phyloP scores from a whole-genome alignment of 2,329 filamentous ascomycete genomes.

The Diaporthe batatas region DNA sequence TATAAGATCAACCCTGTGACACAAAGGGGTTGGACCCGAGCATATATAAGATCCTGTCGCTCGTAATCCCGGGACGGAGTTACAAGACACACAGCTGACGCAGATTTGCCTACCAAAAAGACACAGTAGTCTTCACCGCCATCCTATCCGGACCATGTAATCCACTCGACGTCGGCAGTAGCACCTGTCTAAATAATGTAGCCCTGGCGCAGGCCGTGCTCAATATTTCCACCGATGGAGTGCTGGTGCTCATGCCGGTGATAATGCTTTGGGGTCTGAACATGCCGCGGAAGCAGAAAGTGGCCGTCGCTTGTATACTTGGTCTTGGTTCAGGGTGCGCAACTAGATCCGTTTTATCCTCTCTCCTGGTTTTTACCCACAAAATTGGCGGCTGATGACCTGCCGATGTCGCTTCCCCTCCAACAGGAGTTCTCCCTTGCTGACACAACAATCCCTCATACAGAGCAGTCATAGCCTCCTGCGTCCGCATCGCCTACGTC shows the following conservation, averaged over 20 bases:
- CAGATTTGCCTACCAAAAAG: background rate
- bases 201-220: slow-evolving; percentile 59
- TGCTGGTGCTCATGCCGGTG: slow-evolving; percentile 59
- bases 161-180: slow-evolving; percentile 42
- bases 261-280: slow-evolving; percentile 57
- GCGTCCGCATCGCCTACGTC: slow-evolving; percentile 48
- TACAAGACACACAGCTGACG: background rate
- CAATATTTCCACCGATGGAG: slow-evolving; percentile 60
- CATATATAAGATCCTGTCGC: background rate
- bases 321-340: slow-evolving; percentile 58
- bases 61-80: background rate
- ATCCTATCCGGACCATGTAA: slow-evolving; percentile 47
- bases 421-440: background rate
- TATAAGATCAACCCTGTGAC: background rate
- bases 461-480: slow-evolving; percentile 47
- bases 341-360: background rate
- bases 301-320: slow-evolving; percentile 57
- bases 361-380: background rate
- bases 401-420: no score
- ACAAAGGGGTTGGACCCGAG: background rate
- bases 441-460: background rate
- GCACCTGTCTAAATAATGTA: slow-evolving; percentile 58
- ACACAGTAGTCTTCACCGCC: slow-evolving; percentile 45
- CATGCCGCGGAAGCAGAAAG: slow-evolving; percentile 58
- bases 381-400: no score